Evolutionary conservation across 257 asterid genomes (phyloP).

Genomic region (Ajuga chamaepitys): DNA sequence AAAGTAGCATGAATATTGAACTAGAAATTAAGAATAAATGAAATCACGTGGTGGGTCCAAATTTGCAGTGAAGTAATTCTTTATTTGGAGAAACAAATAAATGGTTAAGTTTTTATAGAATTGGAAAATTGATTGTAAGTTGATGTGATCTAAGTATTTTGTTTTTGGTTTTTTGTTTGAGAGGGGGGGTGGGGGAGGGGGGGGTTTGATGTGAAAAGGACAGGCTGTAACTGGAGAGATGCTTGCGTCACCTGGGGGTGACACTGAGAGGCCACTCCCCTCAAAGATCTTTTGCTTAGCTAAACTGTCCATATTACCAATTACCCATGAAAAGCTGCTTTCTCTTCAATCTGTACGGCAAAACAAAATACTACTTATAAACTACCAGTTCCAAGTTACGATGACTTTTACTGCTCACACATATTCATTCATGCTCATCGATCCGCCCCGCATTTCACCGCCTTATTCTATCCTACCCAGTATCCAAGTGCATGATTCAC

Average conservation of each 20-base stretch:
- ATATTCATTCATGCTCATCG: no score
- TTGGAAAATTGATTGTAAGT: slow-evolving; percentile 15
- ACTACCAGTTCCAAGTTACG: slow-evolving; percentile 23
- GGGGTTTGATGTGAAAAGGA: slow-evolving; percentile 21
- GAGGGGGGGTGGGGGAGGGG: no score
- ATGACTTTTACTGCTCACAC: neutral
- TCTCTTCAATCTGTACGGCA: neutral
- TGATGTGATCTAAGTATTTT: slow-evolving; percentile 6
- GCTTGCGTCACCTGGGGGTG: slow-evolving; percentile 36
- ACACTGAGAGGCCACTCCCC: slow-evolving; percentile 13
- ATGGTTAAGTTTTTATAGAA: neutral
- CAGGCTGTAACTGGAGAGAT: slow-evolving; percentile 29
- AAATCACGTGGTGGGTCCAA: neutral
- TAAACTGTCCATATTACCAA: slow-evolving; percentile 24
- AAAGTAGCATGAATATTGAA: neutral
- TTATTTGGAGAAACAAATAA: neutral
- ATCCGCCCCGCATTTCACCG: no score
- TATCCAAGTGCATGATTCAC: no score
- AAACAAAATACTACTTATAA: neutral
- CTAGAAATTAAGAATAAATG: neutral
- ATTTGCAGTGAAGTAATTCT: neutral
- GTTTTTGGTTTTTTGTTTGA: neutral
- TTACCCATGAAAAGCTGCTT: slow-evolving; percentile 35
- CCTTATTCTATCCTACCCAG: no score
- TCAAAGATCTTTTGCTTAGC: slow-evolving; percentile 27